Evolutionary conservation across 768 basidiomycete genomes (phyloP), one percentile per base, ranked within the genome.

Genomic region (Boletus rufocinnamomeus): DNA sequence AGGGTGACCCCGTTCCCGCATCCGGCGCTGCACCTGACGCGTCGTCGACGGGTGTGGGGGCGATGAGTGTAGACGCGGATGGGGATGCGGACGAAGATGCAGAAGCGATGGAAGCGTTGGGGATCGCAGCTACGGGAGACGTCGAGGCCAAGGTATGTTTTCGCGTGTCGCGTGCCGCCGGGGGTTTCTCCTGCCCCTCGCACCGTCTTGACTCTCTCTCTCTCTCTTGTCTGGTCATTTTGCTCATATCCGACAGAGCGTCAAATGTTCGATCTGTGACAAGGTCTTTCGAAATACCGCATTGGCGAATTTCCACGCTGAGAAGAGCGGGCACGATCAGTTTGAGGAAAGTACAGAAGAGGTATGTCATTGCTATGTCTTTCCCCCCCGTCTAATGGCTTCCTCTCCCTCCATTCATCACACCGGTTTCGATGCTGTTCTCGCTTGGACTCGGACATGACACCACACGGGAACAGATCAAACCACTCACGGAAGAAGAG

Each of bases 271-370:
- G 7, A 72, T 89, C 66, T 96, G 95, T 71, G 84, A 87, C 59
- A 97, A 97, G 76, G 79, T 85, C 25, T 97, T 97, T 80, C 77
- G 79, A 67, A 94, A 92, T 64, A 88, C 91, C 0, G 91, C 91
- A 3, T 77, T 96, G 17, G 95, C 93, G 16, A 91, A 92, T 63
- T 96, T 85, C 73, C 95, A 97, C 66, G 95, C 94, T 0, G 93
- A 95, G 74, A 94, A 94, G 78, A 91, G 87, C 63, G 96, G 96
- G 0, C 96, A 99, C 70, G 88, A 93, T 72, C 87, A 95, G 63
- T 98, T 98, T 62, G 95, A 97, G 70, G 96, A 98, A 69, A 94
- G 91, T 2, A 91, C 86, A 0, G 95, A 98, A 67, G 96, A 98
- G 82, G 94, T 92, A 48, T 50, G 52, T 49, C 34, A 14, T 32